A percentile compares a stretch with the other conserved stretches of the same genome.
These are phyloP conservation scores for Mortierella alpina DNA, from an alignment of 192 early-diverging fungal species.

Conservation along the genomic window DNA sequence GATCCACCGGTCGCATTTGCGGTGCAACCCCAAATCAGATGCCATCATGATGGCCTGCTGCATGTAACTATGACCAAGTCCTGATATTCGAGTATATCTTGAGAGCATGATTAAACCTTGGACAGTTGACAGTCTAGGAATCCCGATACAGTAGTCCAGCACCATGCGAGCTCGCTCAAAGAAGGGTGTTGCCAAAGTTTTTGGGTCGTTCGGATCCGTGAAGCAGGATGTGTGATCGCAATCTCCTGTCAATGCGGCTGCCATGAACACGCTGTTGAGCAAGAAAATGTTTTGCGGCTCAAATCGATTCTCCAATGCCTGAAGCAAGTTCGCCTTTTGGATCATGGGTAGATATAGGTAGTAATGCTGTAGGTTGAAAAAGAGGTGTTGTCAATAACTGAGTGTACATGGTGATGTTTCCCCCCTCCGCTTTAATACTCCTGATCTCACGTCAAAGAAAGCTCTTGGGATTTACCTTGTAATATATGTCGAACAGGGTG, in stretches of 20 bases:
- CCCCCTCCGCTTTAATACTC: too few relatives aligned
- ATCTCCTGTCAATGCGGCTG: constrained; percentile 39
- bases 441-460: neutral
- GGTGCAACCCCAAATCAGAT: constrained; percentile 35
- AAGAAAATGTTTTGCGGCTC: constrained; percentile 52
- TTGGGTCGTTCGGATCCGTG: constrained; percentile 22
- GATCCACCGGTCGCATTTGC: constrained; percentile 52
- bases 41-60: constrained; percentile 47
- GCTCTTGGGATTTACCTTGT: constrained; percentile 12
- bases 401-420: neutral
- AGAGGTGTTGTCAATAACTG: neutral
- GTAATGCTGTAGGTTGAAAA: constrained; percentile 16
- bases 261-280: constrained; percentile 49
- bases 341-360: constrained; percentile 47
- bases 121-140: constrained; percentile 42
- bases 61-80: constrained; percentile 37
- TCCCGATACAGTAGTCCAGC: constrained; percentile 47
- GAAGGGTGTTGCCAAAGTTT: constrained; percentile 42
- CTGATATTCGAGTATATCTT: constrained; percentile 45
- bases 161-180: constrained; percentile 51
- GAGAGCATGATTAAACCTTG: constrained; percentile 50
- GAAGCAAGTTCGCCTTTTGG: constrained; percentile 37
- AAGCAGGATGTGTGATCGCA: constrained; percentile 38
- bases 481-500: constrained; percentile 42
- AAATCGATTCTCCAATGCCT: constrained; percentile 46